phyloP scores from a whole-genome alignment of 2,329 filamentous ascomycete species.

The Calonectria hawksworthii region DNA sequence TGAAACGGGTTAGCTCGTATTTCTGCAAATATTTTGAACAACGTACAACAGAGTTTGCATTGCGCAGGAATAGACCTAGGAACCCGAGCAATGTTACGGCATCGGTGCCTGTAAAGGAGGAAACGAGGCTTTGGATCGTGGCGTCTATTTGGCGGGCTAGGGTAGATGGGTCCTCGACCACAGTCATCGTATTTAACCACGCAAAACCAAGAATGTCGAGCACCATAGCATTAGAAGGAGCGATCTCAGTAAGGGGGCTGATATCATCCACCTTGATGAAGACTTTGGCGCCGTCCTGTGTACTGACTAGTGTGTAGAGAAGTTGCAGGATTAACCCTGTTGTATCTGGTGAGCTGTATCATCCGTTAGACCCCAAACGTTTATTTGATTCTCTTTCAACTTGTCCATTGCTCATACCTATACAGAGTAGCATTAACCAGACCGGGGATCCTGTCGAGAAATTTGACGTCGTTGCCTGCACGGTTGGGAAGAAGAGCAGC shows the following conservation, averaged over 20 bases:
- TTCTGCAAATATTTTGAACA: neutral
- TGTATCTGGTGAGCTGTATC: slow-evolving; percentile 65
- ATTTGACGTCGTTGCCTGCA: slow-evolving; percentile 58
- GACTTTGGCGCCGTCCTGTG: slow-evolving; percentile 62
- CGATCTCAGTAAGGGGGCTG: slow-evolving; percentile 69
- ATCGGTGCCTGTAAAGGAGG: slow-evolving; percentile 71
- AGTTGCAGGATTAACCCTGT: slow-evolving; percentile 68
- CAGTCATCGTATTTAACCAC: slow-evolving; percentile 66
- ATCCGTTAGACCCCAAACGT: neutral
- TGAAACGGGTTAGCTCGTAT: slow-evolving; percentile 22
- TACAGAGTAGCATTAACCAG: slow-evolving; percentile 67
- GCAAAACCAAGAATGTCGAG: slow-evolving; percentile 69
- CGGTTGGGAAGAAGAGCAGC: slow-evolving; percentile 67
- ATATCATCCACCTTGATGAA: slow-evolving; percentile 66
- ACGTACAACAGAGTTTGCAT: slow-evolving; percentile 63
- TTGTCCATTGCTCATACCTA: slow-evolving; percentile 57
- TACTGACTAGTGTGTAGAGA: slow-evolving; percentile 68
- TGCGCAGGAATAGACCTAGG: slow-evolving; percentile 65
- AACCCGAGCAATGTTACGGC: slow-evolving; percentile 72
- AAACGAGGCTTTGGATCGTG: slow-evolving; percentile 62
- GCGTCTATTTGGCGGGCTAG: slow-evolving; percentile 60
- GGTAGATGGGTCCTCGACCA: slow-evolving; percentile 45
- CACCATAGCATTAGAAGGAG: slow-evolving; percentile 65
- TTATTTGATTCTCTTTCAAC: too few species aligned
- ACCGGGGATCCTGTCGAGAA: slow-evolving; percentile 66